phyloP scores from a whole-genome alignment of 352 stramenopile species.

The Globisporangium nunn region DNA sequence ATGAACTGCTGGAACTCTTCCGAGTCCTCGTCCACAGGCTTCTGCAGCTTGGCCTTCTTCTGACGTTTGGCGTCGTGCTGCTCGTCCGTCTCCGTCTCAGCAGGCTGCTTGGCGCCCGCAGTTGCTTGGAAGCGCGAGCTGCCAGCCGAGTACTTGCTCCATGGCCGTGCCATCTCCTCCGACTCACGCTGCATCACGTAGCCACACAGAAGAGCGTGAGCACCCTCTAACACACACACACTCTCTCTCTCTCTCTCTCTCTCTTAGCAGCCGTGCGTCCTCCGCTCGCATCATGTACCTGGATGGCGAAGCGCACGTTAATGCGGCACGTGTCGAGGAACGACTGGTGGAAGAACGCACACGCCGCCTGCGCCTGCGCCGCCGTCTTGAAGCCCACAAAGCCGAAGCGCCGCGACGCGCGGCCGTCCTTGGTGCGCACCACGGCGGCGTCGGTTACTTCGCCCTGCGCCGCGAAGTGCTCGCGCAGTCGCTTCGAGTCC shows the following conservation, averaged over 20 bases:
- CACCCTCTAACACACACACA: not conserved
- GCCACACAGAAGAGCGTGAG: slow-evolving; percentile 8
- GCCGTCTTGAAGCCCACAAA: slow-evolving; percentile 80
- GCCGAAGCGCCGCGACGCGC: slow-evolving; percentile 76
- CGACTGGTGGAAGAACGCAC: slow-evolving; percentile 72
- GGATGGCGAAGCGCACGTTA: slow-evolving; percentile 75
- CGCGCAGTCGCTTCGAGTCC: slow-evolving; percentile 59
- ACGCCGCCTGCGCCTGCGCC: slow-evolving; percentile 46
- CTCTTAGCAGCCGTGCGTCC: not conserved
- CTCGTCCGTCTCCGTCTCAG: slow-evolving; percentile 5
- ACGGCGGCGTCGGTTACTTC: slow-evolving; percentile 88
- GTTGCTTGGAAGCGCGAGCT: slow-evolving; percentile 62
- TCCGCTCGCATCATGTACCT: slow-evolving; percentile 20
- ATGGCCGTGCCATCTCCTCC: slow-evolving; percentile 59
- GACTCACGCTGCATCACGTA: slow-evolving; percentile 30
- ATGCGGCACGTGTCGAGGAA: slow-evolving; percentile 90
- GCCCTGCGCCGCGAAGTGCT: slow-evolving; percentile 69
- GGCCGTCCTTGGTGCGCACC: slow-evolving; percentile 85
- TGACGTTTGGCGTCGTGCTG: slow-evolving; percentile 18
- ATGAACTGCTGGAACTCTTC: slow-evolving; percentile 85
- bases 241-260: slow-evolving; percentile 1
- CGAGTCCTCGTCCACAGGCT: slow-evolving; percentile 23
- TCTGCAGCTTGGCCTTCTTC: slow-evolving; percentile 30
- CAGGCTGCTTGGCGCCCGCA: slow-evolving; percentile 16
- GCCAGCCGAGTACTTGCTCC: slow-evolving; percentile 86